Percentiles rank a stretch among this genome's conserved stretches.
phyloP scores from a whole-genome alignment of 1,284 basidiomycete species.

The Microbotryum lychnidis-dioicae region DNA sequence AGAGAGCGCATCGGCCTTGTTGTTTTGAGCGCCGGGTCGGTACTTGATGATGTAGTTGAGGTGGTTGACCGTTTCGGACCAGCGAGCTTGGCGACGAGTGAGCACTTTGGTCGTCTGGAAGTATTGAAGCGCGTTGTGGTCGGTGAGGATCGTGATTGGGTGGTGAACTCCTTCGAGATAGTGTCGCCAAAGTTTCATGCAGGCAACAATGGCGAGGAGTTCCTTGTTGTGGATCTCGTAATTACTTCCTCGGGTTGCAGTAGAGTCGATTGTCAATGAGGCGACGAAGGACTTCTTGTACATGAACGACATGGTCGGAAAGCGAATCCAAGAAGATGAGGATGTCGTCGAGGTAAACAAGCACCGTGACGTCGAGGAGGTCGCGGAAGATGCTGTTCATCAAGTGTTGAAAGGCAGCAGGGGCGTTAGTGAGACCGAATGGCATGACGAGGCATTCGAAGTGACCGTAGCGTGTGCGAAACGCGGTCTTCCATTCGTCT shows the following conservation, averaged over 20 bases:
- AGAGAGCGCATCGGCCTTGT: conserved; percentile 44
- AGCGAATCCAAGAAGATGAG: too few relatives aligned
- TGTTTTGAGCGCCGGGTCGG: conserved; percentile 40
- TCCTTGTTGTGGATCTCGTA: conserved; percentile 49
- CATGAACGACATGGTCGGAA: too few relatives aligned
- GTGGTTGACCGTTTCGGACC: conserved; percentile 40
- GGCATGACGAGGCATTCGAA: too few relatives aligned
- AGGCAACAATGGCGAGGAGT: conserved; percentile 37
- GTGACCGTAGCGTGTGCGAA: too few relatives aligned
- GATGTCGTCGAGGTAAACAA: too few relatives aligned
- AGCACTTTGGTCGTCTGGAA: conserved; percentile 42
- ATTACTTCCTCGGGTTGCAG: conserved; percentile 34
- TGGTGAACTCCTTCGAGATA: conserved; percentile 32
- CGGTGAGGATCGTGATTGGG: conserved; percentile 39
- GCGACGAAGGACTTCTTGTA: too few relatives aligned
- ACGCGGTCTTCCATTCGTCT: too few relatives aligned
- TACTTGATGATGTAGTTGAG: conserved; percentile 44
- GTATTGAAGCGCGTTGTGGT: conserved; percentile 47
- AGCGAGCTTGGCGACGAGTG: conserved; percentile 44
- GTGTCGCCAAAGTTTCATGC: conserved; percentile 39
- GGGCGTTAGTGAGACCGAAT: too few relatives aligned
- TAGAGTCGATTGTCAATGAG: too few relatives aligned
- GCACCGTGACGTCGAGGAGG: too few relatives aligned
- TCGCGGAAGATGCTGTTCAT: too few relatives aligned
- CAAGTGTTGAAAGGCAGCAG: too few relatives aligned